Percentiles rank a stretch among this genome's conserved stretches.
These are phyloP conservation scores for Drechslerella dactyloides DNA, from an alignment of 2,329 filamentous ascomycete genomes.

Conservation along the genomic window DNA sequence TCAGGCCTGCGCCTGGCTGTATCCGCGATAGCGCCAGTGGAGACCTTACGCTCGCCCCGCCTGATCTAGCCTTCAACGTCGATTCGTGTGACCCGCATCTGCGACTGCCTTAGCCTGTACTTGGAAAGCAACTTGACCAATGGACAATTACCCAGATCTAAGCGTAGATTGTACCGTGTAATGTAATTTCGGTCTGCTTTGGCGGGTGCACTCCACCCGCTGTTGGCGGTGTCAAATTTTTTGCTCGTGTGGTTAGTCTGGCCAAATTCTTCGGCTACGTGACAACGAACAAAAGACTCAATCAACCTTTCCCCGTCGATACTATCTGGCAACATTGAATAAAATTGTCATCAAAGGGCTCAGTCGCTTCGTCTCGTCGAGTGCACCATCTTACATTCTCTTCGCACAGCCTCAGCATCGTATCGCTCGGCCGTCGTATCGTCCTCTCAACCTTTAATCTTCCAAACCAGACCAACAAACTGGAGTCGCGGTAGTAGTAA, in stretches of 20 bases:
- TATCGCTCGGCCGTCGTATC: constrained; percentile 11
- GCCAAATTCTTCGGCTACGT: no score
- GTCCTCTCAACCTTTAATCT: constrained; percentile 7
- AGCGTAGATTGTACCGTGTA: no score
- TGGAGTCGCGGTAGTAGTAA: constrained; percentile 42
- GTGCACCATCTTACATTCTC: not conserved
- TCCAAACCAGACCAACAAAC: constrained; percentile 6
- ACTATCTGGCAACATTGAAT: not conserved
- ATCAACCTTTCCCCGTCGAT: not conserved
- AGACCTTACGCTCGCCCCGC: constrained; percentile 33
- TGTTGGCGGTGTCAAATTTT: no score
- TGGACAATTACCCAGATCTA: not conserved
- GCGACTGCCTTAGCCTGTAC: not conserved
- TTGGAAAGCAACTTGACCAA: not conserved
- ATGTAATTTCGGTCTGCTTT: no score
- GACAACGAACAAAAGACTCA: no score
- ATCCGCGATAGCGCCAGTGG: constrained; percentile 41
- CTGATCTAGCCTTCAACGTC: constrained; percentile 23
- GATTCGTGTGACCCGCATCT: constrained; percentile 35
- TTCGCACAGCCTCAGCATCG: not conserved
- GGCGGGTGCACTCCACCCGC: no score
- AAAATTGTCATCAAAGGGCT: not conserved
- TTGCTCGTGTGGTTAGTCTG: no score
- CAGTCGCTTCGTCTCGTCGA: not conserved
- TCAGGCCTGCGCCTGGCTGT: constrained; percentile 30